These are phyloP conservation scores for Glebionis coronaria DNA, from an alignment of 129 eudicot genomes.

Conservation along the genomic window DNA sequence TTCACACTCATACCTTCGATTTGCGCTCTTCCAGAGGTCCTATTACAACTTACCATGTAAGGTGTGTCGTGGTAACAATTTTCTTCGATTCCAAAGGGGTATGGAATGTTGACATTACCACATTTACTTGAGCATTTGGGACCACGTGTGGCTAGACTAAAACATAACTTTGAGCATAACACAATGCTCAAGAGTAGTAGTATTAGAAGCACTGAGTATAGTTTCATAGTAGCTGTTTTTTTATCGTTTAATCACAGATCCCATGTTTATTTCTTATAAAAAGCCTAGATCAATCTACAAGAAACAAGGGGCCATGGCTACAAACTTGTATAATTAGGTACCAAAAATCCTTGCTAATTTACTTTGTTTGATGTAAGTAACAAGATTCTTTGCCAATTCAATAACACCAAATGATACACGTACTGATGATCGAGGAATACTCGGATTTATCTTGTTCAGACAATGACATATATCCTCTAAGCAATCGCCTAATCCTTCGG, in stretches of 20 bases:
- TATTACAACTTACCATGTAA: constrained; percentile 14
- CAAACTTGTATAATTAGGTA: background rate
- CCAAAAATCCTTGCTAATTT: background rate
- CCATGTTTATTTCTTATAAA: background rate
- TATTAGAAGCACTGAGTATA: background rate
- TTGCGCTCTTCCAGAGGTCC: background rate
- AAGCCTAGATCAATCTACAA: background rate
- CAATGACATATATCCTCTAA: background rate
- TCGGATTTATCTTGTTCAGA: background rate
- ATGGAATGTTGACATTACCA: constrained; percentile 11
- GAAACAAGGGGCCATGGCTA: background rate
- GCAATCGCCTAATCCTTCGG: too few relatives aligned
- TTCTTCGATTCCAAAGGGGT: constrained; percentile 27
- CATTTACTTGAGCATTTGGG: constrained; percentile 3
- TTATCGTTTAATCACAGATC: background rate
- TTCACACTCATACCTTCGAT: background rate
- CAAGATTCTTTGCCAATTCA: background rate
- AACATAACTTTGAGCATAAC: background rate
- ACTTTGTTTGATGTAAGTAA: background rate
- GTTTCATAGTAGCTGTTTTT: background rate
- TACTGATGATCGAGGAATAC: background rate
- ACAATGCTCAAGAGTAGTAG: background rate
- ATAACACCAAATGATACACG: background rate
- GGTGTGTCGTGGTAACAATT: constrained; percentile 14
- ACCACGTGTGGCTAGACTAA: background rate